Evolutionary conservation across 2,329 filamentous ascomycete species (phyloP).

Genomic region (Orbilia javanica): DNA sequence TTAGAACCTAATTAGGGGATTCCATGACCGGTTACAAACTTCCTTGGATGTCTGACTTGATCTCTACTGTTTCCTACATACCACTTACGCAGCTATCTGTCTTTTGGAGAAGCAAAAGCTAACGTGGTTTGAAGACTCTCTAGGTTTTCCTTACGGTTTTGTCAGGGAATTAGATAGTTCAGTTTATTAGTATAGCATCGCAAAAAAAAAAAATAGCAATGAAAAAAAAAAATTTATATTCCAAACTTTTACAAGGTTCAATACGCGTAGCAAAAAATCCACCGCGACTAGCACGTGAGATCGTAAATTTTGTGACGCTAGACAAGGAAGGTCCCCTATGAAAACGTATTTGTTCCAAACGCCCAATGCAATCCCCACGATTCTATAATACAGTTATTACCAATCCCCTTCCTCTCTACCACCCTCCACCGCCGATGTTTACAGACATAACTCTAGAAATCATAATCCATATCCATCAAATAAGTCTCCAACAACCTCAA

Average conservation of each 20-base stretch:
- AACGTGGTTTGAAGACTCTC: conserved; percentile 35
- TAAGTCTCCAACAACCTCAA: conserved; percentile 91
- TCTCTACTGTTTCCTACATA: conserved; percentile 51
- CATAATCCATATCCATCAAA: conserved; percentile 57
- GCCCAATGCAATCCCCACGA: not conserved
- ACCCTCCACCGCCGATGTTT: not conserved
- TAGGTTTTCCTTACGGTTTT: not conserved
- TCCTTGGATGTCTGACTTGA: conserved; percentile 63
- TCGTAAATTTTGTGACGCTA: conserved; percentile 10
- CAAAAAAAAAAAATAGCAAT: conserved; percentile 6
- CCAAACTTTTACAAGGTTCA: not conserved
- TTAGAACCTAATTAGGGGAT: conserved; percentile 62
- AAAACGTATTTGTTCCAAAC: conserved; percentile 21
- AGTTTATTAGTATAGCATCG: not conserved
- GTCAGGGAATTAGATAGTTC: not conserved
- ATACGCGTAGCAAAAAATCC: not conserved
- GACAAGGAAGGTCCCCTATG: not conserved
- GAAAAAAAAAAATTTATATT: not conserved
- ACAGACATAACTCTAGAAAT: conserved; percentile 21
- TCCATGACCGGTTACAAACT: conserved; percentile 61
- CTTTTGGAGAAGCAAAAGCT: not conserved
- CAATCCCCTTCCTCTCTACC: not conserved
- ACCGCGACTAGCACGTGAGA: conserved; percentile 16
- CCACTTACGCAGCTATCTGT: not conserved
- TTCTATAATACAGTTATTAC: conserved; percentile 14